Evolutionary conservation across 179 eudicot species (phyloP), one percentile per base, ranked within the genome.

Genomic region (Patellifolia procumbens): DNA sequence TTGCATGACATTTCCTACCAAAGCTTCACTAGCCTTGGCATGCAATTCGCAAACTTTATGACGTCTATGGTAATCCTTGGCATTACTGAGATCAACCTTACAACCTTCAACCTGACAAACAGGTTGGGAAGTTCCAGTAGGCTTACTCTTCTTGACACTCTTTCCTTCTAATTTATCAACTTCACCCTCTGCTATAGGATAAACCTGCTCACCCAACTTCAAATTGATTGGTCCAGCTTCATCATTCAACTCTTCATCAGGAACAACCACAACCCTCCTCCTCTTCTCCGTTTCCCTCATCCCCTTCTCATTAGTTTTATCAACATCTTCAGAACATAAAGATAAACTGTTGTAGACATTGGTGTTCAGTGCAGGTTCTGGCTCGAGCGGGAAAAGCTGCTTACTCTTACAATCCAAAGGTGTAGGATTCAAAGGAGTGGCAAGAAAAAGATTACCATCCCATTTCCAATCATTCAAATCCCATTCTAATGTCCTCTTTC

Each of bases 391-490:
- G 24, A 86, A 82, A 1, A 86, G 70, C 71, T 88, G 91, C 80
- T 84, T 86, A 74, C 85, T 82, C 70, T 80, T 81, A 77, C 86
- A 87, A 81, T 89, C 89, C 8, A 81, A 79, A 7, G 87, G 78
- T 5, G 49, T 65, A 0, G 88, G 59, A 76, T 87, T 88, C 66
- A 88, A 78, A 8, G 90, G 89, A 52, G 75, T 80, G 34, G 96
- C 98, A 45, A 74, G 75, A 48, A 89, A 88, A 70, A 81, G 81
- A 88, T 91, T 88, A 31, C 96, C 89, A 84, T 94, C 97, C 98
- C 98, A 94, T 83, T 81, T 89, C 97, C 98, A 94, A 73, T 94
- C 96, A 85, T 88, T 90, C 78, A 90, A 87, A 80, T 91, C 91
- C 98, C 98, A 94, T 78, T 94, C 96, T 64, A 88, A 70, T 74